Evolutionary conservation across 148 eudicot genomes (phyloP).

Genomic region (Vaccinium myrtillus): DNA sequence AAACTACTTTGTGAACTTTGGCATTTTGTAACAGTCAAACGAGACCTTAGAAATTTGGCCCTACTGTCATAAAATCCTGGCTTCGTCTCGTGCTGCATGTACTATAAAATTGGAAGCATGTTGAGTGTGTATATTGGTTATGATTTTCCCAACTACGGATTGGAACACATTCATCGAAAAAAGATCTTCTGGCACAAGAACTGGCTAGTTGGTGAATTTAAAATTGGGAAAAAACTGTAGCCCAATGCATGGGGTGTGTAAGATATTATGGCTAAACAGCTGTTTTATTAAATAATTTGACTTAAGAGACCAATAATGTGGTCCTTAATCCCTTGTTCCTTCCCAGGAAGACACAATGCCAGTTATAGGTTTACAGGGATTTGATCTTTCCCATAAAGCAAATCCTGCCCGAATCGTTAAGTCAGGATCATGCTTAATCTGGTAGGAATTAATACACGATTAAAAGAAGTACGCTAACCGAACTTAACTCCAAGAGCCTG

Average conservation of each 20-base stretch:
- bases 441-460: constrained; percentile 16
- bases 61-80: too few species aligned
- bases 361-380: constrained; percentile 16
- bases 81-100: too few species aligned
- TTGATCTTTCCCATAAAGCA: constrained; percentile 8
- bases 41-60: background rate
- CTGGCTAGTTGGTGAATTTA: background rate
- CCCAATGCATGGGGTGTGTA: constrained; percentile 1
- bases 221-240: background rate
- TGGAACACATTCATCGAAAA: background rate
- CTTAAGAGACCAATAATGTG: constrained; percentile 39
- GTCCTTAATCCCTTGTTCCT: constrained; percentile 51
- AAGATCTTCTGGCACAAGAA: constrained; percentile 5
- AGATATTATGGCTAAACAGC: background rate
- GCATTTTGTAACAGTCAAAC: background rate
- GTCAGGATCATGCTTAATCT: constrained; percentile 45
- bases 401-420: constrained; percentile 28
- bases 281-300: background rate
- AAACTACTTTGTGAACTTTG: too few species aligned
- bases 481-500: constrained; percentile 23
- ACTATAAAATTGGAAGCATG: background rate
- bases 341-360: constrained; percentile 38
- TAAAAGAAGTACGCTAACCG: constrained; percentile 14
- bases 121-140: background rate
- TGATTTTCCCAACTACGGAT: background rate